Conservation (phyloP, 2,329 filamentous ascomycete species). For the Ceratocystis harringtonii region DNA sequence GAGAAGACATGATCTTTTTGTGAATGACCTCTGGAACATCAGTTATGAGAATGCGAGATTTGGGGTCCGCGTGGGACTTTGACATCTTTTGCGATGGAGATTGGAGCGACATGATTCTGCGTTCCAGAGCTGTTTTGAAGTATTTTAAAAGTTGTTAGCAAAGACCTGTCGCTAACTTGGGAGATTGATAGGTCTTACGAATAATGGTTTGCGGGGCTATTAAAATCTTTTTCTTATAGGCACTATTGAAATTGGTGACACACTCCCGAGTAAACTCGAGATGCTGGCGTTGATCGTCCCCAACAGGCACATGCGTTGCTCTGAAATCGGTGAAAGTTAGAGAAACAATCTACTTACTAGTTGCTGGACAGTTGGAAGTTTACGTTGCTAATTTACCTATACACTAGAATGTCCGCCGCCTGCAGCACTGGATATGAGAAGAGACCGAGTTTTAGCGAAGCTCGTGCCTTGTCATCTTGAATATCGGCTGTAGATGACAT, state of each 20-base stretch:
- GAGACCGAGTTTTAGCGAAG: conserved; percentile 63
- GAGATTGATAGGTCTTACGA: conserved; percentile 33
- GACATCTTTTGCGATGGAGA: conserved; percentile 80
- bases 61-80: conserved; percentile 60
- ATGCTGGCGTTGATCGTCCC: conserved; percentile 89
- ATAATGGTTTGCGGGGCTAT: conserved; percentile 55
- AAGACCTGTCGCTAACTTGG: not conserved
- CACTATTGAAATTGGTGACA: conserved; percentile 72
- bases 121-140: conserved; percentile 48
- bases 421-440: conserved; percentile 95
- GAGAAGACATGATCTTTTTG: conserved; percentile 53
- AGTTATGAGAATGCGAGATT: conserved; percentile 70
- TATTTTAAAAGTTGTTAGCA: conserved; percentile 9
- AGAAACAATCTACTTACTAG: not conserved
- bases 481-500: conserved; percentile 43
- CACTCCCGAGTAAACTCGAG: conserved; percentile 83
- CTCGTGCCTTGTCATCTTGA: conserved; percentile 43
- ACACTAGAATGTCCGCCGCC: conserved; percentile 83
- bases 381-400: conserved; percentile 37
- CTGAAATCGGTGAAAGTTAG: conserved; percentile 27
- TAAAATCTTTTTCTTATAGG: conserved; percentile 45
- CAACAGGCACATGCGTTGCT: conserved; percentile 88
- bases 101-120: conserved; percentile 78
- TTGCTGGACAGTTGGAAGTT: not conserved
- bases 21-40: conserved; percentile 50